phyloP scores from a whole-genome alignment of 2,329 filamentous ascomycete species.

The Cladosporium colombiae region DNA sequence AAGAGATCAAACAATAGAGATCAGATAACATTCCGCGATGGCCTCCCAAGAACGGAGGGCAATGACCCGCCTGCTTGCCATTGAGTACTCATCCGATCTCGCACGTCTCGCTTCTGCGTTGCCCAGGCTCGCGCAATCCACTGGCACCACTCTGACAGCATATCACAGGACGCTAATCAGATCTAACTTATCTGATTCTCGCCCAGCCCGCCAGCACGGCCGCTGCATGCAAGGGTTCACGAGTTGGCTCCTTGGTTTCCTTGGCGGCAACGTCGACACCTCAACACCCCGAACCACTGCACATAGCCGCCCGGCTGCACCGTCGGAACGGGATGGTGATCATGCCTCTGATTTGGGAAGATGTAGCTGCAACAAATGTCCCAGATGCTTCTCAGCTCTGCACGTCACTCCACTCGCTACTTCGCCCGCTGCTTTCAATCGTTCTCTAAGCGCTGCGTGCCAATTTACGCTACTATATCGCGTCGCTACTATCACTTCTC shows the following conservation, averaged over 20 bases:
- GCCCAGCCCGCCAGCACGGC: constrained; percentile 18
- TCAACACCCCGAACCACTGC: constrained; percentile 12
- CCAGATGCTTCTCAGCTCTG: constrained; percentile 4
- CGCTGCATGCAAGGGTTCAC: constrained; percentile 8
- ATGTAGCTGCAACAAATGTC: constrained; percentile 4
- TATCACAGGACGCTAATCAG: constrained; percentile 18
- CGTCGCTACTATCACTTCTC: background rate
- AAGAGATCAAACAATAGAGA: constrained; percentile 15
- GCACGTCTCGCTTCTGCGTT: constrained; percentile 3
- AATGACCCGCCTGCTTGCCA: background rate
- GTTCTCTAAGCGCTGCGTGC: background rate
- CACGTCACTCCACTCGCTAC: background rate
- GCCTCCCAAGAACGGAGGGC: background rate
- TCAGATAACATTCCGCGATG: constrained; percentile 13
- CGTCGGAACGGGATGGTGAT: background rate
- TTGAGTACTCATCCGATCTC: constrained; percentile 13
- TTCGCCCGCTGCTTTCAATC: background rate
- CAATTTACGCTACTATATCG: background rate
- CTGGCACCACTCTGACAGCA: constrained; percentile 7
- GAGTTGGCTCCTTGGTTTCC: constrained; percentile 17
- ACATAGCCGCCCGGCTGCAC: background rate
- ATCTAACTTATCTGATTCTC: constrained; percentile 19
- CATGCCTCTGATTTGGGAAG: background rate
- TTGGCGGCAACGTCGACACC: constrained; percentile 16
- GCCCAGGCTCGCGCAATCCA: constrained; percentile 17